phyloP scores from a whole-genome alignment of 306 rosid species.

The Inga laurina region DNA sequence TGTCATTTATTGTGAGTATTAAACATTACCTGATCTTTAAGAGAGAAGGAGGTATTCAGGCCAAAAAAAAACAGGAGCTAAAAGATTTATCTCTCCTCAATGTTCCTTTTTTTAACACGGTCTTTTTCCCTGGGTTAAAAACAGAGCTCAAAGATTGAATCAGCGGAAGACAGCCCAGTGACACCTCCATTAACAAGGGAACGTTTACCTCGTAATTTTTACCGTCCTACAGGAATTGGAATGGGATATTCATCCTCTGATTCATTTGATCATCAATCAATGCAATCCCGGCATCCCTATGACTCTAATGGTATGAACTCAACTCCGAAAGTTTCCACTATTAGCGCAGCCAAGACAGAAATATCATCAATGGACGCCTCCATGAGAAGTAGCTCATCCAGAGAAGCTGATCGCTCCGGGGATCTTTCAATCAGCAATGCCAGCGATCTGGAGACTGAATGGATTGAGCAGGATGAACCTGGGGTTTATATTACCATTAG shows the following conservation, averaged over 20 bases:
- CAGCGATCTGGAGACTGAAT: constrained; percentile 57
- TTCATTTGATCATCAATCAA: constrained; percentile 52
- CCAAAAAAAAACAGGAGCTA: neutral
- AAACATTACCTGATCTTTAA: neutral
- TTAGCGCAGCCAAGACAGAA: constrained; percentile 66
- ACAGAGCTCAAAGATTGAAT: constrained; percentile 62
- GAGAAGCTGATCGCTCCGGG: constrained; percentile 60
- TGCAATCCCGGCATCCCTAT: constrained; percentile 48
- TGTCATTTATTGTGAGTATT: neutral
- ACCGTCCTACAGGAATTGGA: constrained; percentile 54
- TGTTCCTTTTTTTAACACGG: neutral
- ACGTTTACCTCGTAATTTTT: constrained; percentile 49
- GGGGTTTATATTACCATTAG: constrained; percentile 65
- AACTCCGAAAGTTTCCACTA: constrained; percentile 64
- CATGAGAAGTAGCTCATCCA: constrained; percentile 60
- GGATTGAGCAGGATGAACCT: constrained; percentile 69
- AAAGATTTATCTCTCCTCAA: neutral
- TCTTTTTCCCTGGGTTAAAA: constrained; percentile 5
- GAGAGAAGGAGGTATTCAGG: neutral
- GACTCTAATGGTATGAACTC: constrained; percentile 46
- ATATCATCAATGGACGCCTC: constrained; percentile 64
- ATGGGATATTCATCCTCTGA: constrained; percentile 66
- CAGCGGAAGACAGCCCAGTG: constrained; percentile 55
- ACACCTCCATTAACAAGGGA: constrained; percentile 56
- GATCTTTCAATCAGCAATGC: constrained; percentile 61